phyloP scores from a whole-genome alignment of 805 yeast genomes.

The Kuraishia cidri region DNA sequence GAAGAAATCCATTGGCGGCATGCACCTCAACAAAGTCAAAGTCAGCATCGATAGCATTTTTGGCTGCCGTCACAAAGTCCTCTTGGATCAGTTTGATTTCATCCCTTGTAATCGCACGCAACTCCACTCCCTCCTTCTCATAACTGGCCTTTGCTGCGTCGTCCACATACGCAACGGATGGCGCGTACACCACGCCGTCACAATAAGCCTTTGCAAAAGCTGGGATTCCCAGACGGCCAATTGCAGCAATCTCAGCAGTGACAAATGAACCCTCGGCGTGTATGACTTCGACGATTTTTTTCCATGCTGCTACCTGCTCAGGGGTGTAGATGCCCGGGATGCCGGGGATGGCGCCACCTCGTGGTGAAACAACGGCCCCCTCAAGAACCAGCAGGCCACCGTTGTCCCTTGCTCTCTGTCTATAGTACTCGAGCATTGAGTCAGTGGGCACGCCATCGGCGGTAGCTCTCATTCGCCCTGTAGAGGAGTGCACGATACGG shows the following conservation, averaged over 20 bases:
- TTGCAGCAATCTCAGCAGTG: conserved; percentile 46
- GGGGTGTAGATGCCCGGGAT: conserved; percentile 44
- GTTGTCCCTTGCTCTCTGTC: conserved; percentile 40
- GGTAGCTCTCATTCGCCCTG: conserved; percentile 35
- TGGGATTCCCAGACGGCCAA: conserved; percentile 31
- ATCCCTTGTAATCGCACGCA: conserved; percentile 25
- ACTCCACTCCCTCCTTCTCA: conserved; percentile 17
- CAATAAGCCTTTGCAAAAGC: conserved; percentile 21
- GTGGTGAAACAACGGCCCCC: conserved; percentile 38
- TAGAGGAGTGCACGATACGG: conserved; percentile 39
- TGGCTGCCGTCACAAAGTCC: conserved; percentile 36
- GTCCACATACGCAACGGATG: conserved; percentile 25
- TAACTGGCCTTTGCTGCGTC: conserved; percentile 28
- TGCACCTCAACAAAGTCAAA: conserved; percentile 62
- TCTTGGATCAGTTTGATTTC: conserved; percentile 2
- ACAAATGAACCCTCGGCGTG: conserved; percentile 39
- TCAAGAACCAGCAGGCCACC: conserved; percentile 60
- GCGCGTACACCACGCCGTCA: conserved; percentile 27
- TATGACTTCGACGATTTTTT: conserved; percentile 33
- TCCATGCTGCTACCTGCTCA: conserved; percentile 41
- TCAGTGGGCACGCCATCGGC: conserved; percentile 34
- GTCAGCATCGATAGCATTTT: conserved; percentile 40
- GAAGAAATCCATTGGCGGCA: conserved; percentile 54
- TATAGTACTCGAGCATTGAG: conserved; percentile 42
- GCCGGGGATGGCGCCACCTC: conserved; percentile 28